These are phyloP conservation scores for Plasmodium fragile DNA, from an alignment of 169 alveolate genomes.

Conservation along the genomic window DNA sequence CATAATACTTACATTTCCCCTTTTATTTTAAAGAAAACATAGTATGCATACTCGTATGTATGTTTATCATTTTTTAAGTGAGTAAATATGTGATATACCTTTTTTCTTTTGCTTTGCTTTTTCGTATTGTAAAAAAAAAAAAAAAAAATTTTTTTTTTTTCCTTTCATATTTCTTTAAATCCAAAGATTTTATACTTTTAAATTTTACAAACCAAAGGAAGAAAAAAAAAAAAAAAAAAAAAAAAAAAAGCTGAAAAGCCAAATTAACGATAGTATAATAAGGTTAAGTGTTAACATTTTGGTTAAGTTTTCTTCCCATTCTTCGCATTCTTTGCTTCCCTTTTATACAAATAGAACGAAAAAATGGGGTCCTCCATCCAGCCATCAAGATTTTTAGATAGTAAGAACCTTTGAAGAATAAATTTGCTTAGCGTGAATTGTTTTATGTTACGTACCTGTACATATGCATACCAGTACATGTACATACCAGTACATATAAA, in stretches of 20 bases:
- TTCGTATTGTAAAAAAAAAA: background rate
- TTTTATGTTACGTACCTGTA: background rate
- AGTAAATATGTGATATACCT: background rate
- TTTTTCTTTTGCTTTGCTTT: background rate
- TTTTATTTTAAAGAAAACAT: background rate
- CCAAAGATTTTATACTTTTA: slow-evolving; percentile 1
- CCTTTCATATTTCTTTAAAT: background rate
- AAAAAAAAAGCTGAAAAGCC: background rate
- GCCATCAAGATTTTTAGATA: slow-evolving; percentile 76
- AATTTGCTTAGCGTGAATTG: background rate
- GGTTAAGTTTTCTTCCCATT: background rate
- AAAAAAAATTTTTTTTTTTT: background rate
- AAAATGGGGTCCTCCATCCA: slow-evolving; percentile 74
- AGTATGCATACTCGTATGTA: background rate
- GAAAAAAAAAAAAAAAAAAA: slow-evolving; percentile 5
- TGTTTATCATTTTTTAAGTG: background rate
- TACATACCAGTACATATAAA: background rate
- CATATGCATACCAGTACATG: background rate
- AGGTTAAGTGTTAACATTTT: background rate
- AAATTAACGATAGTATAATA: background rate
- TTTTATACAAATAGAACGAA: slow-evolving; percentile 7
- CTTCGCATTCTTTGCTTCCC: background rate
- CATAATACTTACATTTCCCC: background rate
- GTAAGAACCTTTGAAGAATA: slow-evolving; percentile 32
- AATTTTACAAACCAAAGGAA: background rate